phyloP scores from a whole-genome alignment of 2,329 filamentous ascomycete species.

The Penicillium aurantiogriseum region DNA sequence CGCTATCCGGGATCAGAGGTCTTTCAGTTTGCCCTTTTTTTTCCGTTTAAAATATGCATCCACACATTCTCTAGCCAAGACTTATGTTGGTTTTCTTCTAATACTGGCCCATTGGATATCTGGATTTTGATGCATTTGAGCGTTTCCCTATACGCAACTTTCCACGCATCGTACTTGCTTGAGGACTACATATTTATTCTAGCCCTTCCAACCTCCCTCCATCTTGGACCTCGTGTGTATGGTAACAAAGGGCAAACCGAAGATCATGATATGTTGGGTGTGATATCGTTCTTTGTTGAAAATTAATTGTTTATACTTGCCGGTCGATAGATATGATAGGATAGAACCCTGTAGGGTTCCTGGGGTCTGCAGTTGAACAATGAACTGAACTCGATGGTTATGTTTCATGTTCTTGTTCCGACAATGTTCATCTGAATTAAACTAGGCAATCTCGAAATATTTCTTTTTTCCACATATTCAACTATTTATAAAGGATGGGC shows the following conservation, averaged over 20 bases:
- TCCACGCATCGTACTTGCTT: slow-evolving; percentile 2
- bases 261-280: too few relatives aligned
- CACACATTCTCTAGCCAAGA: slow-evolving; percentile 1
- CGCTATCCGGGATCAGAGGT: slow-evolving; percentile 14
- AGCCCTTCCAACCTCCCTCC: not conserved
- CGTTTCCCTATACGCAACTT: slow-evolving; percentile 16
- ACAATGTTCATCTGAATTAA: not conserved
- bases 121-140: slow-evolving; percentile 24
- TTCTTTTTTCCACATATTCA: not conserved
- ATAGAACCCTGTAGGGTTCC: not conserved
- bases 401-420: not conserved
- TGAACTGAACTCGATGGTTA: not conserved
- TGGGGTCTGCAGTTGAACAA: not conserved
- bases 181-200: slow-evolving; percentile 15
- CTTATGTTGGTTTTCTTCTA: not conserved
- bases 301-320: not conserved
- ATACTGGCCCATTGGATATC: not conserved
- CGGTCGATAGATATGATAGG: not conserved
- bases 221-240: not conserved
- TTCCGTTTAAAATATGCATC: not conserved
- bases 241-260: not conserved
- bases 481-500: not conserved
- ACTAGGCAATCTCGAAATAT: not conserved
- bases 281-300: not conserved
- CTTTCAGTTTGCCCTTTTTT: not conserved